Conservation (phyloP, 1,284 basidiomycete genomes). For the Cerrena zonata region DNA sequence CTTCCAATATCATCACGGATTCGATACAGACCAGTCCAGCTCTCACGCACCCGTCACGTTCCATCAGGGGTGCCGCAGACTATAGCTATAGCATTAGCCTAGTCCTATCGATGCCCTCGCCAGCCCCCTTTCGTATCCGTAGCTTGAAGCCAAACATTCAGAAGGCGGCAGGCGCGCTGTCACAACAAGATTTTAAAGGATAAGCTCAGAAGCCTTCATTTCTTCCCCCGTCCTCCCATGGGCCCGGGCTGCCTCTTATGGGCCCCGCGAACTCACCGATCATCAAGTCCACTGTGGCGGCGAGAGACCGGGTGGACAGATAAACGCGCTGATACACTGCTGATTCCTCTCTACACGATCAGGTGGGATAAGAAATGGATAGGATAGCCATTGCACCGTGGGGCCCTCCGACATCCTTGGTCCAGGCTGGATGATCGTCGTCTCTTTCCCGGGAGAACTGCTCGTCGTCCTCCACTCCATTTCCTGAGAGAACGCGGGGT, state of each 20-base stretch:
- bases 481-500: neutral
- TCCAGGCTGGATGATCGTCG: constrained; percentile 1
- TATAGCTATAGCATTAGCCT: too few relatives aligned
- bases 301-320: neutral
- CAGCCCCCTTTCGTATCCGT: neutral
- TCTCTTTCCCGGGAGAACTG: neutral
- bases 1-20: neutral
- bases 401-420: neutral
- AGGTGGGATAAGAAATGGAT: too few relatives aligned
- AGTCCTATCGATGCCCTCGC: neutral
- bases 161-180: neutral
- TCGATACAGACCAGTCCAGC: neutral
- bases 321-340: constrained; percentile 6
- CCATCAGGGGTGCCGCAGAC: neutral
- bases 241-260: constrained; percentile 1
- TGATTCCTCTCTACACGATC: too few relatives aligned
- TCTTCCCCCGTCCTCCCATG: neutral
- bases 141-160: neutral
- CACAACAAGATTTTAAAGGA: constrained; percentile 10
- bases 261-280: constrained; percentile 6
- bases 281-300: neutral
- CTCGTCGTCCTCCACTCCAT: neutral
- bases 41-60: neutral
- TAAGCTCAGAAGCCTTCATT: constrained; percentile 6
- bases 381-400: too few relatives aligned